phyloP scores from a whole-genome alignment of 805 yeast species.

The Wickerhamomyces bovis region DNA sequence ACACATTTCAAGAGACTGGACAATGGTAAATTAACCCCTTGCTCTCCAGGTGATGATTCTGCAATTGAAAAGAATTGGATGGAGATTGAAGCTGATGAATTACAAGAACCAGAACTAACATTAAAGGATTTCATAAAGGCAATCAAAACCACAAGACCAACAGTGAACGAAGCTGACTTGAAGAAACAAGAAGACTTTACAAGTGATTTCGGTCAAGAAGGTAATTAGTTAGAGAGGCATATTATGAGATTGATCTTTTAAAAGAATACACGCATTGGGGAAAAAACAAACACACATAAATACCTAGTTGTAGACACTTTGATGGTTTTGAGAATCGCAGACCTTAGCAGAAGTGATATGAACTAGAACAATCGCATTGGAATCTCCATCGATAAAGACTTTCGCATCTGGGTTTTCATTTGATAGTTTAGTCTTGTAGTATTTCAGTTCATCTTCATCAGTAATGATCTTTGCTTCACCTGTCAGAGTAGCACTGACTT shows the following conservation, averaged over 20 bases:
- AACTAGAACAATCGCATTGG: slow-evolving; percentile 61
- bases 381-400: slow-evolving; percentile 57
- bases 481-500: slow-evolving; percentile 73
- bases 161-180: slow-evolving; percentile 84
- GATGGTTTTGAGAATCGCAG: slow-evolving; percentile 69
- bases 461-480: slow-evolving; percentile 62
- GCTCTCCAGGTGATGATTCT: slow-evolving; percentile 91
- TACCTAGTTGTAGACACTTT: slow-evolving; percentile 25
- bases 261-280: too few relatives aligned
- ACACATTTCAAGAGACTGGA: slow-evolving; percentile 79
- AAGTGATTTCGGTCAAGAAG: slow-evolving; percentile 95
- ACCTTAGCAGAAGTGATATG: slow-evolving; percentile 64
- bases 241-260: too few relatives aligned
- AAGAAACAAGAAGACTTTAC: slow-evolving; percentile 83
- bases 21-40: slow-evolving; percentile 65
- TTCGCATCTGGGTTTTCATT: slow-evolving; percentile 64
- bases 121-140: slow-evolving; percentile 92
- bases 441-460: slow-evolving; percentile 43
- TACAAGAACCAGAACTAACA: slow-evolving; percentile 83
- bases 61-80: slow-evolving; percentile 93
- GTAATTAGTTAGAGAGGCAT: slow-evolving; percentile 48
- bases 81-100: slow-evolving; percentile 82
- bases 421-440: slow-evolving; percentile 56
- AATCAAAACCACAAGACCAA: slow-evolving; percentile 85
- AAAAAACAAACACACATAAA: neutral